Conservation (phyloP, 768 basidiomycete species). For the Mycena albidolilacea region DNA sequence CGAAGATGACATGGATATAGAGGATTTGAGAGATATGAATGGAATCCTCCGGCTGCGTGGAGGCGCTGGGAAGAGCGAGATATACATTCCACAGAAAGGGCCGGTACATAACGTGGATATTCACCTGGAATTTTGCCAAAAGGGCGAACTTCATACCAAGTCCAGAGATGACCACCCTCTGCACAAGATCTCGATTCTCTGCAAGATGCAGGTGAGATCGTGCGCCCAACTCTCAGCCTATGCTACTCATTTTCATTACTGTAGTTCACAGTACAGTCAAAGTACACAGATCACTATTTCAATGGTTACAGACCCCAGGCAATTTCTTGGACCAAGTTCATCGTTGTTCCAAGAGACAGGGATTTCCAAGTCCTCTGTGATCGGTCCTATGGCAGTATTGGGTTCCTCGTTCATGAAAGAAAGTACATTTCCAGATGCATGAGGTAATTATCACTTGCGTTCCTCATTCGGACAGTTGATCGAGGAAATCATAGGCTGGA, state of each 20-base stretch:
- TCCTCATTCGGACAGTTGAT: too few species aligned
- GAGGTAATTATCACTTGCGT: neutral
- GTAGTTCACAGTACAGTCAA: neutral
- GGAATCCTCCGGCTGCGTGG: neutral
- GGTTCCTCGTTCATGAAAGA: neutral
- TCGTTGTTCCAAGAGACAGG: neutral
- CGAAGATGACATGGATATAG: too few species aligned
- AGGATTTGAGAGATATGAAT: neutral
- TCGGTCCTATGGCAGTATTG: neutral
- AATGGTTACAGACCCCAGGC: neutral
- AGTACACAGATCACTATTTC: neutral
- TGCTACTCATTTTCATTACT: neutral
- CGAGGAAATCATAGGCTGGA: neutral
- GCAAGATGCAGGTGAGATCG: neutral
- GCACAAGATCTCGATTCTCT: neutral
- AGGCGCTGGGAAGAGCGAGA: neutral
- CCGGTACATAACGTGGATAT: constrained; percentile 1
- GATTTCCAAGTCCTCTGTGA: neutral
- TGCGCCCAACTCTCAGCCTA: neutral
- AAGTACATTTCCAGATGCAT: neutral
- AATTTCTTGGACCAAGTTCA: neutral
- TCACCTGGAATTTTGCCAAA: neutral
- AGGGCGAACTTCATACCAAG: neutral
- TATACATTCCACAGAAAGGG: neutral
- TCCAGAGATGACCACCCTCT: too few species aligned